Base-by-base conservation (phyloP, 2,329 filamentous ascomycete genomes). In the Graphiopsis chlorocephala region DNA sequence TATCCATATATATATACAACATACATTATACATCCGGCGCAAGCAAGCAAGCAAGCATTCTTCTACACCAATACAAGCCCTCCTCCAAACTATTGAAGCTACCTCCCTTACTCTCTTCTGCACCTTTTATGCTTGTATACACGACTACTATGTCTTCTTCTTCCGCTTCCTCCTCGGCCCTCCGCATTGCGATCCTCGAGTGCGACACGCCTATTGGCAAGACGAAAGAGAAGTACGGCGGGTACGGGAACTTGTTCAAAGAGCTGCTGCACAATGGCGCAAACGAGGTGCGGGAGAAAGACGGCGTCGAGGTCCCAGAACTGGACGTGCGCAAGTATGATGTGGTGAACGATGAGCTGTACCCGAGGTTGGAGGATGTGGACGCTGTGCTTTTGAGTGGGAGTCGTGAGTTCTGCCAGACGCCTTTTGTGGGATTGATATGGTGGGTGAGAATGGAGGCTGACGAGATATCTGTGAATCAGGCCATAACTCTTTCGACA, bases 331-430 rank as follows among this genome's bases (percentile, higher is more conserved):
- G 85, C 5, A 84, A 81, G 35, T 92, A 87, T 81, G 86, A 96
- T 75, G 84, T 96, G 12, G 89, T 96, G 57, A 80, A 83, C 67
- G 81, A 86, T 68, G 78, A 86, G 68, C 76, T 82, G 23, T 97
- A 96, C 77, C 93, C 94, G 0, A 77, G 85, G 2, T 80, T 95
- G 42, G 86, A 90, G 35, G 81, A 88, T 48, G 79, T 97, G 66
- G 94, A 98, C 81, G 93, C 90, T 0, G 81, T 98, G 33, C 82
- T 97, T 47, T 85, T 97, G 67, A 91, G 90, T 0, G 94, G 94
- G 52, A 75, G 74, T 68, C 72, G 75, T 76, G 68, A 68, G 52
- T 53, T 52, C 8, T 31, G 25, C 7, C 26, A n/a, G n/a, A n/a
- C n/a, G 4, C 10, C 14, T 15, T 7, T 29, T n/a, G 29, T 26